Base-by-base conservation (phyloP, 345 rosid genomes). In the Heritiera littoralis region DNA sequence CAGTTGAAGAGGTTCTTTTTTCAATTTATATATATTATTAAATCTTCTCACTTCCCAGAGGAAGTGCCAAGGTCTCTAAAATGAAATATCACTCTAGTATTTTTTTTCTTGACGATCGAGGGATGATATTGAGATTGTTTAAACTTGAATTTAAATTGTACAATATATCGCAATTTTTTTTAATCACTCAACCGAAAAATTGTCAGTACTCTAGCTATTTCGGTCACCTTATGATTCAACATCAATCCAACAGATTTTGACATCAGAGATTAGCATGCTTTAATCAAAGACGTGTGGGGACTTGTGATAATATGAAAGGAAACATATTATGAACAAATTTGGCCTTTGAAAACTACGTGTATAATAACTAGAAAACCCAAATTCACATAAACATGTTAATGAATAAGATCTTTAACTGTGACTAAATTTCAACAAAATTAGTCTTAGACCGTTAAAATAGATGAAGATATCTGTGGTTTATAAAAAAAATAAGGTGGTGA, bases 201-300 rank as follows among this genome's bases (percentile, higher is more conserved):
- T 3, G 38, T 35, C 3, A 35, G 3, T 3, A 35, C 2, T 35
- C 38, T 3, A 9, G 12, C 51, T 17, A 55, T 59, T 20, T 59
- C 30, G 18, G 17, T 58, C n/a, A 14, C 10, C 9, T 0, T 20
- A 23, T 59, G 13, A 10, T 59, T 59, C 3, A 5, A 32, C 9
- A 30, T 12, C n/a, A 32, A 64, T 32, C 43, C 18, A 64, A 32
- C 11, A 4, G 40, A 28, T 61, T 61, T 28, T 61, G 66, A 28
- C 68, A 64, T 32, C 5, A 2, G 13, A 32, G 9, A 35, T 35
- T 35, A 35, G 38, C 15, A 61, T 28, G 7, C 7, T 61, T 61
- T 28, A 61, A 30, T 63, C 41, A 63, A 63, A 30, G 67, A 63
- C 67, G 67, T 30, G 67, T 63, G 67, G 67, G 66, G 67, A 63